phyloP scores from a whole-genome alignment of 305 asterid genomes.

The Lippia alba region DNA sequence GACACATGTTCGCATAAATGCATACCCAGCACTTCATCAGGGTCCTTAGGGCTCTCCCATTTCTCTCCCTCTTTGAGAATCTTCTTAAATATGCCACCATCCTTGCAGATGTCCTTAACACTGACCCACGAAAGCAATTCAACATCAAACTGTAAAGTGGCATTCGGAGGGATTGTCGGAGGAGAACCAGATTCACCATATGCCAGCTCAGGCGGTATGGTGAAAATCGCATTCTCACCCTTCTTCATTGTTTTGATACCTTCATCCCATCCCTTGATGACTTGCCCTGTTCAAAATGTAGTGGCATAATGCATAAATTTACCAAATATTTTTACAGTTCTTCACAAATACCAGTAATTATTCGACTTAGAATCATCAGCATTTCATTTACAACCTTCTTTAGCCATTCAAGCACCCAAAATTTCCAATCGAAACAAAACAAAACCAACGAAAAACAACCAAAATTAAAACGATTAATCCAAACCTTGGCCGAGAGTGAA shows the following conservation, averaged over 20 bases:
- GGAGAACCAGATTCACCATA: constrained; percentile 78
- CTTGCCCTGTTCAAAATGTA: constrained; percentile 58
- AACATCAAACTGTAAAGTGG: constrained; percentile 72
- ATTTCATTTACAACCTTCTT: background rate
- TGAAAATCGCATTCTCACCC: constrained; percentile 70
- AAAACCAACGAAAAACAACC: background rate
- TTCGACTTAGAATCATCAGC: background rate
- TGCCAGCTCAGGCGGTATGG: constrained; percentile 73
- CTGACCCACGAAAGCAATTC: constrained; percentile 76
- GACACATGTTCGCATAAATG: background rate
- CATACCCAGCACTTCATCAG: constrained; percentile 68
- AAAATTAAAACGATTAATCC: background rate
- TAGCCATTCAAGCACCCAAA: background rate
- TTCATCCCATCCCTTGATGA: constrained; percentile 75
- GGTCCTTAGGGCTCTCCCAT: constrained; percentile 78
- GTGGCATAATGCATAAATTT: background rate
- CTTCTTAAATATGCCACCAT: constrained; percentile 76
- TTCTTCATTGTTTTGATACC: constrained; percentile 84
- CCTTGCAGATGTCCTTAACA: constrained; percentile 76
- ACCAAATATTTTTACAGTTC: no score
- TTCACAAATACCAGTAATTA: background rate
- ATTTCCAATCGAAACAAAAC: background rate
- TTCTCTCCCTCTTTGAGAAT: constrained; percentile 61
- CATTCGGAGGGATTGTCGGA: constrained; percentile 78
- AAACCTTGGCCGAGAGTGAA: constrained; percentile 95